phyloP scores from a whole-genome alignment of 2,329 filamentous ascomycete species.

The Clonostachys solani region DNA sequence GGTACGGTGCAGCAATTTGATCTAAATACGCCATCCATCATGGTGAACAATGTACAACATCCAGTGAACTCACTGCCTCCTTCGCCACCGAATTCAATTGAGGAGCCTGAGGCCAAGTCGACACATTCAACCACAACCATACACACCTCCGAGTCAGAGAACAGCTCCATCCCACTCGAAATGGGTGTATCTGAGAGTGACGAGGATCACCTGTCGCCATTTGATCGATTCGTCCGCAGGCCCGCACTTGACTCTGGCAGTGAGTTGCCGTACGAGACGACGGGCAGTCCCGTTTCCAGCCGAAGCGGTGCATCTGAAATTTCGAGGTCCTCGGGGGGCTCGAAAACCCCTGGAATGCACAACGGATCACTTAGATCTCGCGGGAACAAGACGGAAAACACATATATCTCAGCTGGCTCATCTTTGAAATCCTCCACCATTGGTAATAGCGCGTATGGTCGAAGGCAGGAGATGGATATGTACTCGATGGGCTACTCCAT shows the following conservation, averaged over 20 bases:
- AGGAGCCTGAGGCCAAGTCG: conserved; percentile 58
- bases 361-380: conserved; percentile 47
- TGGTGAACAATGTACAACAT: conserved; percentile 87
- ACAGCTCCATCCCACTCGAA: conserved; percentile 50
- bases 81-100: conserved; percentile 76
- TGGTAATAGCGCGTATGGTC: conserved; percentile 6
- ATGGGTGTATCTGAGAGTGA: conserved; percentile 67
- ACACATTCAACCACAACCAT: conserved; percentile 40
- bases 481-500: conserved; percentile 44
- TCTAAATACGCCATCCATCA: conserved; percentile 72
- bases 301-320: conserved; percentile 57
- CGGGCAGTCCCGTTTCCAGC: conserved; percentile 60
- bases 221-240: conserved; percentile 71
- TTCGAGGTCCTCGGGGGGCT: conserved; percentile 50
- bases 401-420: conserved; percentile 61
- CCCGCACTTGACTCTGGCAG: conserved; percentile 58
- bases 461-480: conserved; percentile 37
- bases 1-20: conserved; percentile 95
- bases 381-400: conserved; percentile 53
- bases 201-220: conserved; percentile 70
- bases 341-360: conserved; percentile 44
- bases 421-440: conserved; percentile 35
- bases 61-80: conserved; percentile 73
- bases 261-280: conserved; percentile 52
- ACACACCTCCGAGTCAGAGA: conserved; percentile 47